Conservation (phyloP, 345 rosid genomes). For the Linum tenue region DNA sequence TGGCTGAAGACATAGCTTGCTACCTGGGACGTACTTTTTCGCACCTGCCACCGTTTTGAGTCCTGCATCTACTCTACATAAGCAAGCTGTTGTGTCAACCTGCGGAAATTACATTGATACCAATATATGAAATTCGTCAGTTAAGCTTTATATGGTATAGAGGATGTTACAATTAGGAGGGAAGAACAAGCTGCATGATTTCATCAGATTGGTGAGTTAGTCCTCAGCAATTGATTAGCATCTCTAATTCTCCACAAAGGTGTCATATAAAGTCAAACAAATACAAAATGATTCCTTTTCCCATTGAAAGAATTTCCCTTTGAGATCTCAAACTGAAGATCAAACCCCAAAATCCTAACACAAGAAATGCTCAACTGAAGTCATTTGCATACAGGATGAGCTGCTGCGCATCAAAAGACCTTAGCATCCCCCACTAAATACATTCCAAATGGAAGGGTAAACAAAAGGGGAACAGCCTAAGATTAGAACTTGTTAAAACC, state of each 20-base stretch:
- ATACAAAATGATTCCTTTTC: too few species aligned
- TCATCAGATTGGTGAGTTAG: too few species aligned
- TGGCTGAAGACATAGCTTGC: conserved; percentile 65
- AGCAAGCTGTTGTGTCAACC: conserved; percentile 72
- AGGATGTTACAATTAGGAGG: neutral
- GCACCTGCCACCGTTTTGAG: conserved; percentile 71
- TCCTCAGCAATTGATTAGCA: neutral
- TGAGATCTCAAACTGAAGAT: neutral
- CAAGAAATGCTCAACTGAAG: neutral
- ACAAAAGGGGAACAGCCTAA: conserved; percentile 5
- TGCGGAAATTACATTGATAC: conserved; percentile 20
- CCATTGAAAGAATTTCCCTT: too few species aligned
- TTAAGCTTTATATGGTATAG: too few species aligned
- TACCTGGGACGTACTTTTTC: conserved; percentile 53
- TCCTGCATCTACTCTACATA: conserved; percentile 69
- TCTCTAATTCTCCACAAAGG: neutral
- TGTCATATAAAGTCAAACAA: too few species aligned
- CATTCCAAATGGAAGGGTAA: conserved; percentile 1
- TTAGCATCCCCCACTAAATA: neutral
- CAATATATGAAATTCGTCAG: too few species aligned
- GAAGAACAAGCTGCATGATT: neutral
- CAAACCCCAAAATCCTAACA: neutral
- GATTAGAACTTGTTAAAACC: neutral
- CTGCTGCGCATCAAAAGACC: too few species aligned
- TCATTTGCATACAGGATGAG: too few species aligned